These are phyloP conservation scores for Trichoderma polysporum DNA, from an alignment of 2,329 filamentous ascomycete species.

Conservation along the genomic window DNA sequence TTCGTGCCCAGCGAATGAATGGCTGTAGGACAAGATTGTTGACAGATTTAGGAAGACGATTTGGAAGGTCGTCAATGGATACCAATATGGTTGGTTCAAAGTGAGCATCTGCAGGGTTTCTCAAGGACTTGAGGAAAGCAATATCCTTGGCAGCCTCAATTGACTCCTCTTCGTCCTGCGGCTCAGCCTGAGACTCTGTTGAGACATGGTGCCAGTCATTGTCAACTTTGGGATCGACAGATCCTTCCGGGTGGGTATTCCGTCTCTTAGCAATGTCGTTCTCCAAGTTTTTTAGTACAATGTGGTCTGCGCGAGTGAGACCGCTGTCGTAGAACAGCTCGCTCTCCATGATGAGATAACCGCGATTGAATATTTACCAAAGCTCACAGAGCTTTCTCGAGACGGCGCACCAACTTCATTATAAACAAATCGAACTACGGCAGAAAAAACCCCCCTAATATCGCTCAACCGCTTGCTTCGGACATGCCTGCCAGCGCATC, in stretches of 20 bases:
- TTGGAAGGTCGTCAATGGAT: slow-evolving; percentile 40
- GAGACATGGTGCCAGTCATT: slow-evolving; percentile 8
- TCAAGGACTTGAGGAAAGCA: slow-evolving; percentile 40
- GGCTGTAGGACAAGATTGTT: slow-evolving; percentile 55
- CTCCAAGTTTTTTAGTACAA: slow-evolving; percentile 42
- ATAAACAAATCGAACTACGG: slow-evolving; percentile 9
- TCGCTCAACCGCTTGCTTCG: slow-evolving; percentile 11
- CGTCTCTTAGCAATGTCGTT: slow-evolving; percentile 35
- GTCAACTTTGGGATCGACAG: background rate
- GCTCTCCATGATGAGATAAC: slow-evolving; percentile 25
- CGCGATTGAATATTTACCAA: background rate
- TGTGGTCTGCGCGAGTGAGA: slow-evolving; percentile 42
- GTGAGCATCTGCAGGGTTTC: slow-evolving; percentile 39
- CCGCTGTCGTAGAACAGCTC: slow-evolving; percentile 39
- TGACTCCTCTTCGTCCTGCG: background rate
- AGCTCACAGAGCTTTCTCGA: background rate
- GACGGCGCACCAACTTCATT: background rate
- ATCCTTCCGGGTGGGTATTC: background rate
- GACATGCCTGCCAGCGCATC: slow-evolving; percentile 15
- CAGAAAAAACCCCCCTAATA: slow-evolving; percentile 7
- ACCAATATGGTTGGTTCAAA: slow-evolving; percentile 51
- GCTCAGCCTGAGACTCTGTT: background rate
- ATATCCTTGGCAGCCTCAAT: slow-evolving; percentile 27
- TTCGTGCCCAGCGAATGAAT: slow-evolving; percentile 57
- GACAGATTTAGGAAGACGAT: slow-evolving; percentile 40